Base-by-base conservation (phyloP, 176 grass and related monocot species). In the Saccharum spontaneum region DNA sequence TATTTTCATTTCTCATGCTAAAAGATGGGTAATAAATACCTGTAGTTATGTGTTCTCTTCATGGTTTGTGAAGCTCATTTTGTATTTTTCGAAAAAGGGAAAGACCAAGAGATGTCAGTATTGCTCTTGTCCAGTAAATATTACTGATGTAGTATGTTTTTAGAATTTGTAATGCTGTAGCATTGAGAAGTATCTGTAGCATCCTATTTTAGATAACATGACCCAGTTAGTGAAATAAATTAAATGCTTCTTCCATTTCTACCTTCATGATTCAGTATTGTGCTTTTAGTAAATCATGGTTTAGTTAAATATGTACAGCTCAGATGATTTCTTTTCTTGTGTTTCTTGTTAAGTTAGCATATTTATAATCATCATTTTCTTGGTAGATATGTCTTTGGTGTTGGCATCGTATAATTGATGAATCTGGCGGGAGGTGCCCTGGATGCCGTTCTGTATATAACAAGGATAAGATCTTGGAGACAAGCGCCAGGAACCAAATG, bases 381-480 rank as follows among this genome's bases (percentile, higher is more conserved):
- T 90, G 67, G 76, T 84, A 94, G 92, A 84, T 94, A 78, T 94
- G 92, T 77, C 76, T 94, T 36, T 94, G 83, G 83, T 94, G 92
- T 63, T 94, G 89, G 89, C 89, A 94, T 86, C 82, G 73, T 81
- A 86, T 91, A 88, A 88, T 91, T 66, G 86, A 86, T 39, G 86
- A 86, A 71, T 86, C 64, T 77, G 82, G 87, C 0, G 88, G 92
- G 70, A 83, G 65, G 60, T 94, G 92, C 65, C 92, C 92, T 86
- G 92, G 86, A 74, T 94, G 92, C 34, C 86, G 89, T 72, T 75
- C 83, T 86, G 36, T 80, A 38, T 94, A 94, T 79, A 85, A 94
- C 69, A 94, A 91, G 83, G 86, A 94, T 67, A 91, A 66, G 80
- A 94, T 94, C 55, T 61, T 94, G 75, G 71, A 50, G 76, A 86